These are phyloP conservation scores for Cryoendolithus antarcticus DNA, from an alignment of 2,329 filamentous ascomycete species.

Conservation along the genomic window DNA sequence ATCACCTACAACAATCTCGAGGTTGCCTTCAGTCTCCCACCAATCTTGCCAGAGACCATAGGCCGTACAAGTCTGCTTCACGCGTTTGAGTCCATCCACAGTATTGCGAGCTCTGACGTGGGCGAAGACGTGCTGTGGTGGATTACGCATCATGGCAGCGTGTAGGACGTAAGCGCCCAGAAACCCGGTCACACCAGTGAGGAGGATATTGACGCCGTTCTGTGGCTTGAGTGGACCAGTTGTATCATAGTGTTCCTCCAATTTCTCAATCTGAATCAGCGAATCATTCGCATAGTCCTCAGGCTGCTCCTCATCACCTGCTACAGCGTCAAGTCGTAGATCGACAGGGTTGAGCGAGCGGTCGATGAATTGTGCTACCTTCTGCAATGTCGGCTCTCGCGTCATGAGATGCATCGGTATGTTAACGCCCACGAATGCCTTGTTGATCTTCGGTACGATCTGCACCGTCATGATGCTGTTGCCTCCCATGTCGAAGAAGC, in stretches of 20 bases:
- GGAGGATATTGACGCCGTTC: slow-evolving; percentile 43
- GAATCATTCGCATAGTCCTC: slow-evolving; percentile 42
- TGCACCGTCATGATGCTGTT: slow-evolving; percentile 73
- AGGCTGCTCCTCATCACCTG: slow-evolving; percentile 38
- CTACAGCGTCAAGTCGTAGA: slow-evolving; percentile 33
- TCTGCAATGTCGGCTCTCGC: slow-evolving; percentile 46
- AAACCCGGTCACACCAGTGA: slow-evolving; percentile 87
- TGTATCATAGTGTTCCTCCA: slow-evolving; percentile 24
- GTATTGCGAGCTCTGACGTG: slow-evolving; percentile 60
- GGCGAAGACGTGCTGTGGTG: slow-evolving; percentile 51
- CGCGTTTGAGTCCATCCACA: slow-evolving; percentile 48
- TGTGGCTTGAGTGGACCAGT: slow-evolving; percentile 15
- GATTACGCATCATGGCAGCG: slow-evolving; percentile 53
- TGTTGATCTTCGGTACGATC: slow-evolving; percentile 59
- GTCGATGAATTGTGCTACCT: slow-evolving; percentile 42
- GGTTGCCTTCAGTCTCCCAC: slow-evolving; percentile 46
- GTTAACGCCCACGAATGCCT: slow-evolving; percentile 49
- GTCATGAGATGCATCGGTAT: slow-evolving; percentile 62
- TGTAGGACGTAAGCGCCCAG: slow-evolving; percentile 68
- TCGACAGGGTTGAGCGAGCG: slow-evolving; percentile 36
- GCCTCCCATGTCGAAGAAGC: slow-evolving; percentile 71
- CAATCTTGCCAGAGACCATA: slow-evolving; percentile 68
- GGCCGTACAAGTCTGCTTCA: slow-evolving; percentile 55
- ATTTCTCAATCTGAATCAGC: slow-evolving; percentile 35
- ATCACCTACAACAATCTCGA: slow-evolving; percentile 61